Base-by-base conservation (phyloP, 306 rosid genomes). In the Ziziphus jujuba region DNA sequence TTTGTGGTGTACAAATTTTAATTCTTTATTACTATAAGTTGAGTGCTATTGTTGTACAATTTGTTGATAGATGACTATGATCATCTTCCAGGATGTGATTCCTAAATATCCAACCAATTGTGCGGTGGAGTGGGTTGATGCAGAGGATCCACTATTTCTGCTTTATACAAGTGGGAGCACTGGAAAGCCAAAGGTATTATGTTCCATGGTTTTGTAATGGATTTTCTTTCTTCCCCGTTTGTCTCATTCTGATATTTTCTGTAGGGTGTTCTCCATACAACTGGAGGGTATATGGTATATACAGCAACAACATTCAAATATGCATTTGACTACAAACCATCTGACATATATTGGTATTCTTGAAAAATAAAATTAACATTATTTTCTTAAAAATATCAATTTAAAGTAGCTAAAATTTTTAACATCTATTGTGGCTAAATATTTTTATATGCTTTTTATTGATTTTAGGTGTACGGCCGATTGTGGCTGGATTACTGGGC, bases 401-500 rank as follows among this genome's bases (percentile, higher is more conserved):
- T 40, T 33, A 36, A 76, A 36, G 62, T 40, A 52, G 59, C 66
- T 66, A 49, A 15, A 7, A 25, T 52, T 54, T 51, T 56, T 1
- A 7, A 17, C 7, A 8, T 14, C 44, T 43, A 19, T 48, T 52
- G 16, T 69, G 54, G 45, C 72, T 50, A 24, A 63, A 66, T 65
- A 45, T 47, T 56, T 57, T 28, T 67, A 35, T 67, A 63, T 12
- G 49, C 60, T 71, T 74, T 69, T 14, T 53, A 16, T 65, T 7
- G 22, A 67, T 67, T 71, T 50, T 59, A 95, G 99, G 97, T 95
- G 99, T 79, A 86, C 97, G 40, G 99, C 99, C 71, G 99, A 95
- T 73, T 95, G 99, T 87, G 99, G 99, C 79, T 95, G 99, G 99
- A 88, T 95, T 71, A 95, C 97, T 22, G 99, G 99, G 77, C 99